Percentiles rank a stretch among this genome's conserved stretches.
These are phyloP conservation scores for Didymella segeticola DNA, from an alignment of 2,329 filamentous ascomycete species.

Conservation along the genomic window DNA sequence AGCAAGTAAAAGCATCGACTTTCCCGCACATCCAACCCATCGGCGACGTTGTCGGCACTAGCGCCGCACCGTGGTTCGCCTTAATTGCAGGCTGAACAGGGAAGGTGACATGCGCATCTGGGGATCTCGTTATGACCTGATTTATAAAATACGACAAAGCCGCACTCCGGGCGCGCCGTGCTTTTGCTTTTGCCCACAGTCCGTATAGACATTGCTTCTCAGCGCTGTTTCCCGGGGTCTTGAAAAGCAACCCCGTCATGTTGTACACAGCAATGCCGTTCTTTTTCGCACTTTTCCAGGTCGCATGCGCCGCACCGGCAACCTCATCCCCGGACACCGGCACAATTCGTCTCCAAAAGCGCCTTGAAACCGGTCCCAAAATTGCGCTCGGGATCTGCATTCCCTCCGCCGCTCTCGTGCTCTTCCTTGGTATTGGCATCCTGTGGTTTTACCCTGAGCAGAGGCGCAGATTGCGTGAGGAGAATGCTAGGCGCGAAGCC, in stretches of 20 bases:
- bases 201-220: not conserved
- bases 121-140: not conserved
- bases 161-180: not conserved
- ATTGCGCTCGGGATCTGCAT: constrained; percentile 21
- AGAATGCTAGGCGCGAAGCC: constrained; percentile 4
- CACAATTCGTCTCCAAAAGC: constrained; percentile 9
- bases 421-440: constrained; percentile 13
- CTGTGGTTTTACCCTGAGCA: constrained; percentile 16
- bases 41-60: constrained; percentile 2
- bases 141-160: not conserved
- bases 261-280: not conserved
- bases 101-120: constrained; percentile 2
- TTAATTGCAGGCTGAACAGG: constrained; percentile 1
- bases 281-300: constrained; percentile 8
- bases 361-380: constrained; percentile 11
- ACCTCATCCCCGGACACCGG: not conserved
- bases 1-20: not conserved
- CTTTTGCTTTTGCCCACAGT: not conserved
- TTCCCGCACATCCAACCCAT: not conserved
- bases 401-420: constrained; percentile 8
- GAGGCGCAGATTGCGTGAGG: constrained; percentile 9
- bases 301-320: not conserved
- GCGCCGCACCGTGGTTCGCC: not conserved
- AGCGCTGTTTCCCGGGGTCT: too few relatives aligned
- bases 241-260: constrained; percentile 1